Conservation (phyloP, 108 stramenopile genomes). For the Aureococcus anophagefferens region DNA sequence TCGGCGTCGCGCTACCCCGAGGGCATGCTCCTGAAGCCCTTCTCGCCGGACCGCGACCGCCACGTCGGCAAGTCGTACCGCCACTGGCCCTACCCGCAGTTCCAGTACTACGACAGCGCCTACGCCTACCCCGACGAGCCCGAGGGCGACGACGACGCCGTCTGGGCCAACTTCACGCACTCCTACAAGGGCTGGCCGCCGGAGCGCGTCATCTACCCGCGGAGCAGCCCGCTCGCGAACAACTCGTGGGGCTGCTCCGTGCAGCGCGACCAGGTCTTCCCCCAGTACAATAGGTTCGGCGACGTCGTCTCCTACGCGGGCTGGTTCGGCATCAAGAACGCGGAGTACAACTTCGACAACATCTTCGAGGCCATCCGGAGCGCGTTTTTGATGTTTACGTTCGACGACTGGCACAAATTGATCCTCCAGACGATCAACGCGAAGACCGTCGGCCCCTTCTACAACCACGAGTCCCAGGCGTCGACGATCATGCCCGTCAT, state of each 20-base stretch:
- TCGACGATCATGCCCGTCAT: neutral
- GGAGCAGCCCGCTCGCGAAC: too few relatives aligned
- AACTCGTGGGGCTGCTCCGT: neutral
- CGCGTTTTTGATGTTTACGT: neutral
- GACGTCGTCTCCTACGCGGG: neutral
- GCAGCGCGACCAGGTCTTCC: neutral
- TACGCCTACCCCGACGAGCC: too few relatives aligned
- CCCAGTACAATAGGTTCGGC: neutral
- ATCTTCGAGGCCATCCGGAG: neutral
- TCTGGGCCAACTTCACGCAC: too few relatives aligned
- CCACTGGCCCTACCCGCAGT: neutral
- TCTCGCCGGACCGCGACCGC: too few relatives aligned
- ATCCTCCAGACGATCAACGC: neutral
- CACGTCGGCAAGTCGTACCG: neutral
- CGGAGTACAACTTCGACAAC: neutral
- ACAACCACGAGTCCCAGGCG: neutral
- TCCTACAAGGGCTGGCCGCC: neutral
- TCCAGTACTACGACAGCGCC: too few relatives aligned
- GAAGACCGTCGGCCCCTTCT: neutral
- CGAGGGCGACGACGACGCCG: too few relatives aligned
- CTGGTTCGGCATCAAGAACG: neutral
- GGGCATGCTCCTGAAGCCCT: neutral
- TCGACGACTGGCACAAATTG: neutral
- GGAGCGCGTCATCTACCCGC: neutral
- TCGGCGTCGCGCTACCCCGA: neutral